These are phyloP conservation scores for Fusarium nygamai DNA, from an alignment of 2,329 filamentous ascomycete genomes.

Conservation along the genomic window DNA sequence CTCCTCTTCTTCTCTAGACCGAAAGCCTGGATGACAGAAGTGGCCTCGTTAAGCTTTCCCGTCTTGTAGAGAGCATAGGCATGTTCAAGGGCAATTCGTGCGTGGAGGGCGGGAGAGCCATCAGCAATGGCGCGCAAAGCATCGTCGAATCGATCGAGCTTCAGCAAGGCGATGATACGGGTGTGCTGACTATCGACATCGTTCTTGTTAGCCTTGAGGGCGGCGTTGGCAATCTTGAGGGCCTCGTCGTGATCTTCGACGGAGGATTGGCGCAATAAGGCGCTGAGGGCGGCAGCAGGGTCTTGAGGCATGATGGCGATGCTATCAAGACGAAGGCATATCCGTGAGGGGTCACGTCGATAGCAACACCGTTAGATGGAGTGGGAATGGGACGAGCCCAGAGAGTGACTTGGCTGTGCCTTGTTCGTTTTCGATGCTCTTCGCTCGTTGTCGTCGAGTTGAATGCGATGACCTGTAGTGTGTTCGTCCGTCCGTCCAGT, in stretches of 20 bases:
- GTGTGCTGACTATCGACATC: conserved; percentile 72
- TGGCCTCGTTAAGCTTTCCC: conserved; percentile 74
- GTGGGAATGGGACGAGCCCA: neutral
- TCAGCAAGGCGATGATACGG: conserved; percentile 78
- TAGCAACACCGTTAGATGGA: neutral
- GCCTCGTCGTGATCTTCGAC: conserved; percentile 80
- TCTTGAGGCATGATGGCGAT: conserved; percentile 53
- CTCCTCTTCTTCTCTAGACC: conserved; percentile 46
- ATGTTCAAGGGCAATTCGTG: conserved; percentile 72
- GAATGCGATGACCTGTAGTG: conserved; percentile 30
- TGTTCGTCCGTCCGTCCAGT: neutral
- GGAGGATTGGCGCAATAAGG: conserved; percentile 63
- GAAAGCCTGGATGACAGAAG: conserved; percentile 52
- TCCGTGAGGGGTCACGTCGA: conserved; percentile 16
- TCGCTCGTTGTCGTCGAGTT: conserved; percentile 9
- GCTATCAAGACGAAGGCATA: conserved; percentile 40
- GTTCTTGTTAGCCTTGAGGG: conserved; percentile 68
- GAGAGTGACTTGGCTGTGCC: neutral
- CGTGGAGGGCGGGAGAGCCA: conserved; percentile 68
- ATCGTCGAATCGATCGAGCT: conserved; percentile 84
- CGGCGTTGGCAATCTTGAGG: conserved; percentile 70
- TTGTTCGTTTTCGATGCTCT: neutral
- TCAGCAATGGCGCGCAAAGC: conserved; percentile 75
- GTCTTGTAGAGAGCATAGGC: conserved; percentile 88
- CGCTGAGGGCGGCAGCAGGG: conserved; percentile 61